A percentile compares a stretch with the other conserved stretches of the same genome.
Evolutionary conservation across 2,329 filamentous ascomycete species (phyloP).

Genomic region (Sordariomycetes sp.): DNA sequence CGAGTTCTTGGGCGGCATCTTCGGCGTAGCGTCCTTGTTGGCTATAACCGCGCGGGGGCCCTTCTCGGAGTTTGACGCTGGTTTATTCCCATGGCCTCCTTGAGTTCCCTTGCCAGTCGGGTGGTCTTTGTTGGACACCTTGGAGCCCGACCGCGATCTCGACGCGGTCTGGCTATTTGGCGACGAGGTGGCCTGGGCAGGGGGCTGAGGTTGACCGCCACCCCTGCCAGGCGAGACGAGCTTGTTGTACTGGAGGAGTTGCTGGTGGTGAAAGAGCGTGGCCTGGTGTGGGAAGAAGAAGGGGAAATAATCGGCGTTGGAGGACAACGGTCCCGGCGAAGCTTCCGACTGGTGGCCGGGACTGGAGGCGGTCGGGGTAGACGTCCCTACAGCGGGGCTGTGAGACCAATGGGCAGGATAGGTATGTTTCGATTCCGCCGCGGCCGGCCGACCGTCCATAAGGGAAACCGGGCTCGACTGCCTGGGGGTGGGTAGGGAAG

Average conservation of each 20-base stretch:
- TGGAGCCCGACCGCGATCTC: slow-evolving; percentile 48
- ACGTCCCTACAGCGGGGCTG: slow-evolving; percentile 3
- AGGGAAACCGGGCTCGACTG: slow-evolving; percentile 21
- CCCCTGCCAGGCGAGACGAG: slow-evolving; percentile 47
- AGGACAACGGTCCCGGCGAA: slow-evolving; percentile 21
- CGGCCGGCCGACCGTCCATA: slow-evolving; percentile 40
- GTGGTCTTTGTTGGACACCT: slow-evolving; percentile 45
- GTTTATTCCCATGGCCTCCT: slow-evolving; percentile 56
- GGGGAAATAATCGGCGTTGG: slow-evolving; percentile 42
- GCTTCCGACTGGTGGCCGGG: slow-evolving; percentile 13
- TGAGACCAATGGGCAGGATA: slow-evolving; percentile 19
- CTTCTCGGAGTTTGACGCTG: slow-evolving; percentile 44
- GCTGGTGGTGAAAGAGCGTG: slow-evolving; percentile 44
- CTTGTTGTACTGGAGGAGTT: slow-evolving; percentile 55
- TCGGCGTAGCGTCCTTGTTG: slow-evolving; percentile 39
- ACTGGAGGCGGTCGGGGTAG: slow-evolving; percentile 13
- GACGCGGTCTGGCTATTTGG: slow-evolving; percentile 37
- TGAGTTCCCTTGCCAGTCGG: slow-evolving; percentile 32
- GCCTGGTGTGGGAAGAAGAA: slow-evolving; percentile 48
- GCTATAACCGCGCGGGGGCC: slow-evolving; percentile 51
- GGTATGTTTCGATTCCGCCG: slow-evolving; percentile 39
- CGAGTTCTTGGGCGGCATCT: slow-evolving; percentile 37
- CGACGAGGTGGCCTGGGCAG: slow-evolving; percentile 43
- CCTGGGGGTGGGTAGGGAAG: slow-evolving; percentile 7
- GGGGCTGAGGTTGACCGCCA: slow-evolving; percentile 41